Percentiles rank a stretch among this genome's conserved stretches.
Evolutionary conservation across 2,329 filamentous ascomycete species (phyloP).

Genomic region (Arthrobotrys megalospora): DNA sequence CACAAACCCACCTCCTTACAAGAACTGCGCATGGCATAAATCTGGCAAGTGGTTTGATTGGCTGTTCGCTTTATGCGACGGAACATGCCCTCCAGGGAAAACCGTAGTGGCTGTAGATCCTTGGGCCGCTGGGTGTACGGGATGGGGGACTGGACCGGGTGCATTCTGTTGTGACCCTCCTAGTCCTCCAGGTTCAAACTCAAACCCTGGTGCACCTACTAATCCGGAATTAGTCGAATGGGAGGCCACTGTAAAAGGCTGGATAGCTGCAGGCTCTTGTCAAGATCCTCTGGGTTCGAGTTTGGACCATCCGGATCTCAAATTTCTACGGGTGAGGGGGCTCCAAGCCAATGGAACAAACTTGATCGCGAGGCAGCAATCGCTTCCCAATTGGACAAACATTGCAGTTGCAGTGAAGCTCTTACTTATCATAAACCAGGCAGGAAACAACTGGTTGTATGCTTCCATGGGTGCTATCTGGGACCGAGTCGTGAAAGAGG

Average conservation of each 20-base stretch:
- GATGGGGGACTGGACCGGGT: conserved; percentile 10
- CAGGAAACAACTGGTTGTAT: not conserved
- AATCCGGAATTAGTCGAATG: conserved; percentile 8
- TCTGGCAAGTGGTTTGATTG: conserved; percentile 2
- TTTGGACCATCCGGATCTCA: conserved; percentile 6
- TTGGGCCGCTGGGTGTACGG: conserved; percentile 8
- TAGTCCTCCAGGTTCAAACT: conserved; percentile 8
- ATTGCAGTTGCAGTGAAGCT: not conserved
- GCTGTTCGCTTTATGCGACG: not conserved
- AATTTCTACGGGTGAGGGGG: conserved; percentile 1
- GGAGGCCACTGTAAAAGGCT: conserved; percentile 1
- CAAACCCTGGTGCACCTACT: not conserved
- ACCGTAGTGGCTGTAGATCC: conserved; percentile 6
- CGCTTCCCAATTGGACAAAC: not conserved
- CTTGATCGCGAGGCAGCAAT: not conserved
- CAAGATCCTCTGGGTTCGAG: not conserved
- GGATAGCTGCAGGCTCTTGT: conserved; percentile 4
- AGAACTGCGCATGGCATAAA: conserved; percentile 26
- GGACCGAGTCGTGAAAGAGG: not conserved
- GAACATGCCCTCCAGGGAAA: conserved; percentile 7
- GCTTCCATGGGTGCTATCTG: not conserved
- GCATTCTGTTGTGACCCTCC: conserved; percentile 24
- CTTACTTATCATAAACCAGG: conserved; percentile 2
- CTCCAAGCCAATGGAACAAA: not conserved
- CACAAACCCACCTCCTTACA: conserved; percentile 10